Conservation (phyloP, 2,329 filamentous ascomycete genomes). For the Scytalidium lignicola region DNA sequence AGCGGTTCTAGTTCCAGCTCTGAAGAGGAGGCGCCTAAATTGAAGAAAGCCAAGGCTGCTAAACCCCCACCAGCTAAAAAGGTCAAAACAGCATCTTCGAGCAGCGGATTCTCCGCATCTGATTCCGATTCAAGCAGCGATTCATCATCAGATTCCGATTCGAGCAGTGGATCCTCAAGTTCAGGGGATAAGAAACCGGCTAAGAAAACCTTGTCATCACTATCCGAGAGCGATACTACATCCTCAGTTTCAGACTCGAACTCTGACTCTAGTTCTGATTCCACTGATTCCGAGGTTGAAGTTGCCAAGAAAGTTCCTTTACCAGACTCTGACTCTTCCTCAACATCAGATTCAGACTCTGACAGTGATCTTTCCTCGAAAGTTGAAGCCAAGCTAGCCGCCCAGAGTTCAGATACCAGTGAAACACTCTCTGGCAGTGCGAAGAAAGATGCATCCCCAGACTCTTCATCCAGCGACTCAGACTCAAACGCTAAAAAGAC, state of each 20-base stretch:
- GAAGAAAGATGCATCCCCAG: conserved; percentile 23
- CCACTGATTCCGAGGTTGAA: not conserved
- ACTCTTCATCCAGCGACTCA: conserved; percentile 18
- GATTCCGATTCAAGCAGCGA: conserved; percentile 25
- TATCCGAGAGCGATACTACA: conserved; percentile 19
- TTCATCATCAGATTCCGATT: conserved; percentile 20
- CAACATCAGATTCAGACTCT: conserved; percentile 34
- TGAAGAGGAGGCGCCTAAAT: conserved; percentile 40
- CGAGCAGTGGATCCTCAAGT: conserved; percentile 26
- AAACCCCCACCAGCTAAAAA: conserved; percentile 1
- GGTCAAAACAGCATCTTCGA: conserved; percentile 23
- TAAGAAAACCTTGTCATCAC: conserved; percentile 34
- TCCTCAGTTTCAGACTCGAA: conserved; percentile 1
- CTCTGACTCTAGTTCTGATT: not conserved
- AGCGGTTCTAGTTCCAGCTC: conserved; percentile 33
- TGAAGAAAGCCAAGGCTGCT: conserved; percentile 47
- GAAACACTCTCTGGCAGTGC: conserved; percentile 25
- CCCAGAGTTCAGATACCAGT: conserved; percentile 23
- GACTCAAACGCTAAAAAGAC: conserved; percentile 13
- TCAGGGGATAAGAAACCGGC: conserved; percentile 22
- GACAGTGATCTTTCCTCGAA: conserved; percentile 33
- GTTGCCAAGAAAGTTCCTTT: conserved; percentile 20
- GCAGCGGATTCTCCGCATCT: conserved; percentile 25
- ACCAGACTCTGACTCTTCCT: conserved; percentile 24
- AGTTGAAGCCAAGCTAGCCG: conserved; percentile 38